Evolutionary conservation across 148 eudicot species (phyloP).

Genomic region (Heliosperma pusillum): DNA sequence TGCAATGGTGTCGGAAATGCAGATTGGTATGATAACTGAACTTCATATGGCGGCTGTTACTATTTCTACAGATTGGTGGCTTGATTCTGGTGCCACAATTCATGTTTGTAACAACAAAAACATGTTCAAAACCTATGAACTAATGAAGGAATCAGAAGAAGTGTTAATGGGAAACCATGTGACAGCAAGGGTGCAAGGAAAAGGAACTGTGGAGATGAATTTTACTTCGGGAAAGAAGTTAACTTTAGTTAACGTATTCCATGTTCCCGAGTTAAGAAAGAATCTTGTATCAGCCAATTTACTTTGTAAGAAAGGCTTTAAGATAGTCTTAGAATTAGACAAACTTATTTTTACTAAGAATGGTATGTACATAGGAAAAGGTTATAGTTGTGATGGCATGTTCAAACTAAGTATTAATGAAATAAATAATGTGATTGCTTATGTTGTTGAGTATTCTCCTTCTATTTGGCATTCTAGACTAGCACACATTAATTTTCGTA

Average conservation of each 20-base stretch:
- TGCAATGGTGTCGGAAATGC: not conserved
- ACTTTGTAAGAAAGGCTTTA: conserved; percentile 1
- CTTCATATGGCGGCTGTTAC: not conserved
- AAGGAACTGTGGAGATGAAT: not conserved
- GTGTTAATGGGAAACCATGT: not conserved
- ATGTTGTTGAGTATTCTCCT: not conserved
- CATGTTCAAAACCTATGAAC: not conserved
- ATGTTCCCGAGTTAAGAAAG: not conserved
- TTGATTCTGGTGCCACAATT: not conserved
- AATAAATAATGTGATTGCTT: conserved; percentile 3
- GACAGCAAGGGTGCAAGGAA: not conserved
- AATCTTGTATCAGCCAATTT: not conserved
- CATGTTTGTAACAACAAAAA: not conserved
- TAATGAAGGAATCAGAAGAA: not conserved
- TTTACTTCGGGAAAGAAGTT: not conserved
- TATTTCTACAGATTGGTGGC: not conserved
- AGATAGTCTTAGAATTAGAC: not conserved
- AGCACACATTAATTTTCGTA: not conserved
- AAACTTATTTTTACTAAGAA: conserved; percentile 3
- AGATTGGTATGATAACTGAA: not conserved
- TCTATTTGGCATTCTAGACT: conserved; percentile 2
- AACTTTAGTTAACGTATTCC: not conserved
- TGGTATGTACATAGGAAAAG: not conserved
- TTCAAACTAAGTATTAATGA: not conserved
- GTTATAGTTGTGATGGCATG: not conserved